Base-by-base conservation (phyloP, 1,139 yeast genomes). In the Blastobotrys ciferrii region DNA sequence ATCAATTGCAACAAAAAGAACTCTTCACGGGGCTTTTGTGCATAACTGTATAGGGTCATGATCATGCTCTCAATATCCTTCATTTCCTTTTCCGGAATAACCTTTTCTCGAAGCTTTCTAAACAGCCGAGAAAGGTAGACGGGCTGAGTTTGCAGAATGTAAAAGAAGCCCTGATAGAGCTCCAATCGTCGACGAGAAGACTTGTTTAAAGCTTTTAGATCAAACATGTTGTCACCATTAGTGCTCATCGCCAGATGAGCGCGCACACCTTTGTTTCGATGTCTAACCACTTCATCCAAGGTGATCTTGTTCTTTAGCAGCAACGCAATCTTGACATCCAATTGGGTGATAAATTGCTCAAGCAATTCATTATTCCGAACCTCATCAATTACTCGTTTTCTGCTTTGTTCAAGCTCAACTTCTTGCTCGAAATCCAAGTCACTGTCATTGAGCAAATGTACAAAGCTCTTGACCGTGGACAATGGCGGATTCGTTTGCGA, bases 81-180 rank as follows among this genome's bases (percentile, higher is more conserved):
- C 45, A 59, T 58, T 46, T 67, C 72, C 42, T 58, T 67, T 35
- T 64, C 73, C 3, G 63, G 60, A 38, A 60, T 56, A 11, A 57
- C 58, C 31, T 59, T 54, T 11, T 57, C 57, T 14, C 59, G 58
- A 23, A 63, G 50, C 32, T 58, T 60, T 45, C 69, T 62, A 50
- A 82, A 76, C 36, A 88, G 66, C 28, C 82, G 71, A 1, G 82
- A 75, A 61, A 92, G 75, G 62, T 92, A 92, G 0, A 67, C 67
- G 0, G 96, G 89, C 60, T 87, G 88, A 0, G 96, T 87, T 63
- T 94, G 98, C 36, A 94, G 67, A 40, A 91, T 71, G 59, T 84
- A 92, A 58, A 92, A 84, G 49, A 92, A 65, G 6, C 87, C 84
- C 59, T 86, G 96, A 65, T 85, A 87, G 1, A 80, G 64, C 53